These are phyloP conservation scores for Linnemannia schmuckeri DNA, from an alignment of 192 early-diverging fungal species.

Conservation along the genomic window DNA sequence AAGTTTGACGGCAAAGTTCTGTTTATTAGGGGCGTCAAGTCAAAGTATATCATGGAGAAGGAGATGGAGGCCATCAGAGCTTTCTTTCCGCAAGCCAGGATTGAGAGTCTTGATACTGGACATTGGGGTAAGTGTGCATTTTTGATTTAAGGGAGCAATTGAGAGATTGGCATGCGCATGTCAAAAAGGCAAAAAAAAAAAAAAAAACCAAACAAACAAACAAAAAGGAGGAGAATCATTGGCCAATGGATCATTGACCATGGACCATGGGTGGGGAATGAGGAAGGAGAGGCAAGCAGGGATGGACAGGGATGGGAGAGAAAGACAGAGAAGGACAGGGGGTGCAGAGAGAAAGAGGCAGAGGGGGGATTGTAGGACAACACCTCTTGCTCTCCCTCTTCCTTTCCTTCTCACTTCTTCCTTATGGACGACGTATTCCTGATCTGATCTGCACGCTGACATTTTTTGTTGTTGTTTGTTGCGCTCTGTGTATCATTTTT, in stretches of 20 bases:
- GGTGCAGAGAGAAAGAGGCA: not conserved
- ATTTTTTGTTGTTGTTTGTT: slow-evolving; percentile 20
- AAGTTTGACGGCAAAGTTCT: slow-evolving; percentile 75
- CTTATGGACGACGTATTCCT: not conserved
- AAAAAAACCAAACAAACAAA: slow-evolving; percentile 3
- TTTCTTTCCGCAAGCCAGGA: slow-evolving; percentile 79
- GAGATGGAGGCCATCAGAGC: slow-evolving; percentile 62
- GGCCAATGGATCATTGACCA: not conserved
- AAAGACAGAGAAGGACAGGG: not conserved
- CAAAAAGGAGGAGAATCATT: not conserved
- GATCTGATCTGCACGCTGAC: not conserved
- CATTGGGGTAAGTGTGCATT: slow-evolving; percentile 82
- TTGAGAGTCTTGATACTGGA: slow-evolving; percentile 83
- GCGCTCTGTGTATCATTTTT: not conserved
- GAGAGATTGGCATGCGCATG: no score
- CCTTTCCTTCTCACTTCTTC: not conserved
- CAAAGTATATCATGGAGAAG: slow-evolving; percentile 74
- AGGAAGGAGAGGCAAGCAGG: not conserved
- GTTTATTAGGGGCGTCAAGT: slow-evolving; percentile 85
- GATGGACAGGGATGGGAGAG: not conserved
- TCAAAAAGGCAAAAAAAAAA: no score
- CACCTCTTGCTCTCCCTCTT: not conserved
- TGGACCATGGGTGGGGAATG: not conserved
- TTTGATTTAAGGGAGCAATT: not conserved
- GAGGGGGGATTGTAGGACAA: slow-evolving; percentile 1